phyloP scores from a whole-genome alignment of 768 basidiomycete species.

The Boletus reticuloceps region DNA sequence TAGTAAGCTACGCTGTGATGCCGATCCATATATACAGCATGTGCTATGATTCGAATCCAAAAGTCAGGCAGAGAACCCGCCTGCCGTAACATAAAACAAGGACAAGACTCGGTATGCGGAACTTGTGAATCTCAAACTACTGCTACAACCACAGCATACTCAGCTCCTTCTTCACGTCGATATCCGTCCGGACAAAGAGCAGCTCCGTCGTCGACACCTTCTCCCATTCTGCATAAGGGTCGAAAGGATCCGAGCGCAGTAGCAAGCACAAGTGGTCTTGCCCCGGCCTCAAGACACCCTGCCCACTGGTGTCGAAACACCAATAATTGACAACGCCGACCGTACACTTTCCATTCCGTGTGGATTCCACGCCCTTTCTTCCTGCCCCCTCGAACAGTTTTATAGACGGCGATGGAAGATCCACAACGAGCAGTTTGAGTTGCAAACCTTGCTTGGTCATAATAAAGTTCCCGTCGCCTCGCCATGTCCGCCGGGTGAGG shows the following conservation, averaged over 20 bases:
- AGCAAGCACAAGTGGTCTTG: constrained; percentile 31
- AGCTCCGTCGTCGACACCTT: constrained; percentile 28
- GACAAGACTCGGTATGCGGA: too few relatives aligned
- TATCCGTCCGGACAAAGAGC: constrained; percentile 20
- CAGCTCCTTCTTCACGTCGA: constrained; percentile 15
- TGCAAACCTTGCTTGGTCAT: constrained; percentile 35
- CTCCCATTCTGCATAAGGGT: constrained; percentile 27
- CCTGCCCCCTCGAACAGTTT: constrained; percentile 18
- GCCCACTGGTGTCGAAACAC: constrained; percentile 30
- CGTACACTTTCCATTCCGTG: constrained; percentile 18
- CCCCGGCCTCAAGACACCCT: constrained; percentile 18
- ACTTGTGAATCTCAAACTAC: not conserved
- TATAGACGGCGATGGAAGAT: constrained; percentile 17
- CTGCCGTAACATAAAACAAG: too few relatives aligned
- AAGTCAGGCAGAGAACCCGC: too few relatives aligned
- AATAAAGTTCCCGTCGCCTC: constrained; percentile 26
- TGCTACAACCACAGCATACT: constrained; percentile 25
- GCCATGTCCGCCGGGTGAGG: constrained; percentile 12
- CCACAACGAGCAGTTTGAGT: constrained; percentile 21
- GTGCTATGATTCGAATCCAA: too few relatives aligned
- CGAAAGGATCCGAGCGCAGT: constrained; percentile 27
- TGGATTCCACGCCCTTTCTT: constrained; percentile 8
- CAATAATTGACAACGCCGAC: constrained; percentile 31
- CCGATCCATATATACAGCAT: too few relatives aligned
- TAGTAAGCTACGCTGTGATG: too few relatives aligned